phyloP scores from a whole-genome alignment of 192 early-diverging fungal species.

The Coemansia sp. region DNA sequence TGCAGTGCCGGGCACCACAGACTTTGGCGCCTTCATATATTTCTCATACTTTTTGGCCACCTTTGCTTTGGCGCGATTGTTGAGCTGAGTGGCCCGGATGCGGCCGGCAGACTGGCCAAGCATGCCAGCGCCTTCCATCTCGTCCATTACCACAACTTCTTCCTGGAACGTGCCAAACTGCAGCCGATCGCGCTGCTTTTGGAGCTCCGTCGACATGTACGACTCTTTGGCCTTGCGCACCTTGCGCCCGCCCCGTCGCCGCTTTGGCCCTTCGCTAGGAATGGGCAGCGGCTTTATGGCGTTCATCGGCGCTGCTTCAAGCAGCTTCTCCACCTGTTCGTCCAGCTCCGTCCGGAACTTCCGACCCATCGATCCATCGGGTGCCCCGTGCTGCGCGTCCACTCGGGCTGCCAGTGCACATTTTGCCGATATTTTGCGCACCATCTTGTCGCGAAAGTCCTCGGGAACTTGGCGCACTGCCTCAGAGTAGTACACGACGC shows the following conservation, averaged over 20 bases:
- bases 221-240: slow-evolving; percentile 81
- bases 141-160: slow-evolving; percentile 80
- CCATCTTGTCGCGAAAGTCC: slow-evolving; percentile 77
- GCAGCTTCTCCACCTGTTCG: slow-evolving; percentile 80
- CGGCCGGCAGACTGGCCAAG: slow-evolving; percentile 76
- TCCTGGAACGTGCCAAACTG: slow-evolving; percentile 90
- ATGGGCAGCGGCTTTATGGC: slow-evolving; percentile 86
- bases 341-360: slow-evolving; percentile 78
- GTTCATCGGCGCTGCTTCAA: slow-evolving; percentile 84
- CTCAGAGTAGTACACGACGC: slow-evolving; percentile 78
- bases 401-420: slow-evolving; percentile 81
- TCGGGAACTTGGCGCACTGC: slow-evolving; percentile 65
- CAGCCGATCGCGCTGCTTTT: slow-evolving; percentile 87
- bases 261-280: slow-evolving; percentile 88
- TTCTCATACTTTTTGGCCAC: slow-evolving; percentile 59
- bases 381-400: slow-evolving; percentile 68
- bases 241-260: slow-evolving; percentile 86
- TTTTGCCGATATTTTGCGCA: slow-evolving; percentile 82
- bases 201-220: slow-evolving; percentile 81
- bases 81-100: slow-evolving; percentile 72
- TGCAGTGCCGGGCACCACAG: slow-evolving; percentile 75
- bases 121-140: slow-evolving; percentile 86
- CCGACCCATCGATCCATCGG: slow-evolving; percentile 74
- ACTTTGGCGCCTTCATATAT: slow-evolving; percentile 45
- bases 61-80: slow-evolving; percentile 67